Evolutionary conservation across 306 rosid genomes (phyloP), one percentile per base, ranked within the genome.

Genomic region (Castanea crenata): DNA sequence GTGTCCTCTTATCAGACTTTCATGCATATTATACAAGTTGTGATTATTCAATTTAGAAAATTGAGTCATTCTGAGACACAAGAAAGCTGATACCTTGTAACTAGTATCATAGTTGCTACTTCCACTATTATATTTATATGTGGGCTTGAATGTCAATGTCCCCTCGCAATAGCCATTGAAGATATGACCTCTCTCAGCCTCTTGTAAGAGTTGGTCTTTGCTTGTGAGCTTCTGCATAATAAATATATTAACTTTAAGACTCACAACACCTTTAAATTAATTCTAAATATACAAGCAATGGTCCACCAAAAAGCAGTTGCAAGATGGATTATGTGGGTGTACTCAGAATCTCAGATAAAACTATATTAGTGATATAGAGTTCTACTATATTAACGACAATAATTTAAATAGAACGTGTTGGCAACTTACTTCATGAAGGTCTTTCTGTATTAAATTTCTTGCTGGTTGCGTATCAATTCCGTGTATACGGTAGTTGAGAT

Each of bases 141-240:
- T 89, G 16, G 97, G 98, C 69, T 91, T 93, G 90, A 89, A 93
- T 11, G 89, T 78, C 81, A 93, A 80, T 21, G 86, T 90, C 31
- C 98, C 97, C 78, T 93, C 98, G 46, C 88, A 86, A 62, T 74
- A 93, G 4, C 98, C 98, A 4, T 84, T 69, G 86, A 93, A 93
- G 51, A 93, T 87, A 35, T 89, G 89, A 57, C 98, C 98, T 82
- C 86, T 85, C 18, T 82, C 84, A 3, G 94, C 94, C 86, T 90
- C 97, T 80, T 86, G 94, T 16, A 89, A 79, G 19, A 93, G 92
- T 19, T 93, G 98, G 69, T 91, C 97, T 21, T 84, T 90, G 62
- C 72, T 56, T 10, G 32, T 85, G 20, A 81, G 90, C 82, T 70
- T 72, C 88, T 86, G 75, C 87, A 79, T 52, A 5, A 79, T 52